Evolutionary conservation across 2,329 filamentous ascomycete genomes (phyloP), one percentile per base, ranked within the genome.

Genomic region (Fusarium dimerum): DNA sequence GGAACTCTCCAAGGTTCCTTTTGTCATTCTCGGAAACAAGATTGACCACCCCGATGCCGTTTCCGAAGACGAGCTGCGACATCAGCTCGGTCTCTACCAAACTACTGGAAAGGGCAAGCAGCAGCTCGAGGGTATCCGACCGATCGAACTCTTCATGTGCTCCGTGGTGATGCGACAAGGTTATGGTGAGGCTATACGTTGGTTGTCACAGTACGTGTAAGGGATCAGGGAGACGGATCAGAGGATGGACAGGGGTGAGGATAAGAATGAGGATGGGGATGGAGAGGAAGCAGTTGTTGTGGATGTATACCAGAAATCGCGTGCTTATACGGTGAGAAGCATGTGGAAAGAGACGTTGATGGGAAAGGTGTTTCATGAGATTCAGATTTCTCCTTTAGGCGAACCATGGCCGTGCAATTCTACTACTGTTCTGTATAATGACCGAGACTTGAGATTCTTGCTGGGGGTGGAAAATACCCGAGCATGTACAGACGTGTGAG

Each of bases 81-180:
- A 93, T 72, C 89, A 92, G 73, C 81, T 99, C 53, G 94, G 94
- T 58, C 77, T 99, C 68, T 97, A 95, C 78, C 93, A 97, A 77
- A 96, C 92, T 50, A 96, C 91, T 56, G 92, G 92, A 67, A 96
- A 97, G 84, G 92, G 92, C 75, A 96, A 95, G 82, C 87, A 95
- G 57, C 90, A 88, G 59, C 81, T 94, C 63, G 92, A 96, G 79
- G 91, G 91, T 34, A 96, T 96, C 74, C 83, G 92, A 66, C 91
- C 92, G 20, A 93, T 99, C 69, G 94, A 99, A 82, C 85, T 97
- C 59, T 97, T 97, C 77, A 96, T 99, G 94, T 97, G 92, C 84
- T 96, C 90, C 67, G 92, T 97, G 64, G 93, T 97, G 58, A 96
- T 97, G 91, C 85, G 93, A 75, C 93, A 97, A 81, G 94, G 89